These are phyloP conservation scores for Suillus spraguei DNA, from an alignment of 768 basidiomycete genomes.

Conservation along the genomic window DNA sequence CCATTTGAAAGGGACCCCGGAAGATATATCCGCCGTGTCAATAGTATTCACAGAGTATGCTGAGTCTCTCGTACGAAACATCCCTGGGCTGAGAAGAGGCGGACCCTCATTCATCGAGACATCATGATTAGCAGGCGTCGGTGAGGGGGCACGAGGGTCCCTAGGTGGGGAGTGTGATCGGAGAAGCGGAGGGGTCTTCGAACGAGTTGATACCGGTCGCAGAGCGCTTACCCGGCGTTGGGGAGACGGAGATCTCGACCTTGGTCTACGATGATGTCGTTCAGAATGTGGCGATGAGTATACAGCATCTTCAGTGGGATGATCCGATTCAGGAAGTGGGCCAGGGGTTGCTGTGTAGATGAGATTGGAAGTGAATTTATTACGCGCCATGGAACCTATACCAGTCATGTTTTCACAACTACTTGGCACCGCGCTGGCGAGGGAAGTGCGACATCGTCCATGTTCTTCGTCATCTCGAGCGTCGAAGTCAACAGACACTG, in stretches of 20 bases:
- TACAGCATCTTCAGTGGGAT: conserved; percentile 21
- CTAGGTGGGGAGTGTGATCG: conserved; percentile 28
- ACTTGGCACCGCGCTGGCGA: conserved; percentile 57
- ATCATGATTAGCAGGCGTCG: conserved; percentile 21
- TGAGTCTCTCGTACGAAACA: conserved; percentile 64
- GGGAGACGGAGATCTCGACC: conserved; percentile 30
- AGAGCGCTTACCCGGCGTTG: conserved; percentile 28
- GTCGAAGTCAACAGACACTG: conserved; percentile 55
- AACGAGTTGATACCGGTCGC: conserved; percentile 38
- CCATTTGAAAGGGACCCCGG: conserved; percentile 65
- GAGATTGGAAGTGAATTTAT: conserved; percentile 27
- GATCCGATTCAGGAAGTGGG: conserved; percentile 15
- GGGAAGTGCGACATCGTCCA: conserved; percentile 40
- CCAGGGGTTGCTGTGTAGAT: conserved; percentile 16
- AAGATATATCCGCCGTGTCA: conserved; percentile 45
- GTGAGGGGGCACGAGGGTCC: conserved; percentile 28
- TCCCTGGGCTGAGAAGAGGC: conserved; percentile 54
- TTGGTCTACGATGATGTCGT: conserved; percentile 10
- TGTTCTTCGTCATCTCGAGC: conserved; percentile 36
- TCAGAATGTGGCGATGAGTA: conserved; percentile 20
- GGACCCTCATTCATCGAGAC: conserved; percentile 26
- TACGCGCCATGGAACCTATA: conserved; percentile 45
- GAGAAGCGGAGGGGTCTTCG: conserved; percentile 44
- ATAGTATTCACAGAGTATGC: conserved; percentile 52
- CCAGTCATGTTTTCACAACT: conserved; percentile 68